A percentile compares a stretch with the other conserved stretches of the same genome.
These are phyloP conservation scores for Tillandsia fasciculata DNA, from an alignment of 176 grass and related monocot genomes.

Conservation along the genomic window DNA sequence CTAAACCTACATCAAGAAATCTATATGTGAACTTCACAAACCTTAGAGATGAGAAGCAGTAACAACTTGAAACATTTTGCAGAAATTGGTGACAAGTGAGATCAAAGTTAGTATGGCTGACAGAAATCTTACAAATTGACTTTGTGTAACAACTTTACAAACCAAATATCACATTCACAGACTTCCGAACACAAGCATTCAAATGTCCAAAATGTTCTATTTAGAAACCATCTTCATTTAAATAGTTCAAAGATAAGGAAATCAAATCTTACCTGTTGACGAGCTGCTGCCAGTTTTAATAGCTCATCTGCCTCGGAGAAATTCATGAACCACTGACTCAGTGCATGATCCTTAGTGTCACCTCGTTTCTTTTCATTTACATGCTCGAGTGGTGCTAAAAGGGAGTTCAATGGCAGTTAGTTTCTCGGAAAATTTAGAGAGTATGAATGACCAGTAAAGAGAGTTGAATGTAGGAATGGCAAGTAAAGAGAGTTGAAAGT, in stretches of 20 bases:
- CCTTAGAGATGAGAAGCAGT: too few relatives aligned
- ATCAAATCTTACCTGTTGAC: constrained; percentile 55
- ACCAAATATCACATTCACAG: not conserved
- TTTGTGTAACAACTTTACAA: not conserved
- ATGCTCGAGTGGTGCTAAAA: constrained; percentile 42
- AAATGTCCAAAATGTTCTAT: not conserved
- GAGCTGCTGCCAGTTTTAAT: constrained; percentile 82
- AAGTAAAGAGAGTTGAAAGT: not conserved
- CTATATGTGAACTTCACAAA: too few relatives aligned
- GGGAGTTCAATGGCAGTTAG: not conserved
- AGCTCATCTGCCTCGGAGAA: constrained; percentile 98
- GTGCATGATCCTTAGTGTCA: constrained; percentile 82
- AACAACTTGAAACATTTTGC: too few relatives aligned
- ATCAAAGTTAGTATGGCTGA: too few relatives aligned
- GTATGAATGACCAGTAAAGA: not conserved
- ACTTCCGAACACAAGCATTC: not conserved
- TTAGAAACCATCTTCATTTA: not conserved
- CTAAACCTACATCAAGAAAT: too few relatives aligned
- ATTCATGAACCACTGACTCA: constrained; percentile 74
- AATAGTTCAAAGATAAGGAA: constrained; percentile 8
- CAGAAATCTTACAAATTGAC: too few relatives aligned
- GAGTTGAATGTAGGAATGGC: not conserved
- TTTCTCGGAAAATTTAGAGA: constrained; percentile 2
- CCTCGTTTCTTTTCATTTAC: constrained; percentile 61
- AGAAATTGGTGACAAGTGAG: too few relatives aligned